Base-by-base conservation (phyloP, 768 basidiomycete genomes). In the Russula brevipes region DNA sequence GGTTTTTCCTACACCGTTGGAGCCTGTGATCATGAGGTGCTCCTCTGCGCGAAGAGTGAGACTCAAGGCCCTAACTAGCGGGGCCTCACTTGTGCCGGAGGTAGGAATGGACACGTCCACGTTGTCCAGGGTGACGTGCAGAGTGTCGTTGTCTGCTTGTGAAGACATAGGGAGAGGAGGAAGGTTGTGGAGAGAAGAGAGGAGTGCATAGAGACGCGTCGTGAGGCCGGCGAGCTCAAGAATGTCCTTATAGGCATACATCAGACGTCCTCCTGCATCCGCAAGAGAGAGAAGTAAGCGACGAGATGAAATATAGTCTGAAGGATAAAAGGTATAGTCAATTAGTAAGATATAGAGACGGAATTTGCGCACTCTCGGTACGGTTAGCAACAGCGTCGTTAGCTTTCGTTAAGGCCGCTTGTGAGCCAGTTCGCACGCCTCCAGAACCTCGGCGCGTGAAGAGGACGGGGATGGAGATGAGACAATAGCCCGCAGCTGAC, bases 171-270 rank as follows among this genome's bases (percentile, higher is more conserved):
- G 78, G 57, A 85, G 75, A 11, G 80, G 74, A 1, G 81, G 79
- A 31, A 95, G 81, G 69, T 85, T 82, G 75, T 96, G 91, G 5
- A 96, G 77, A 1, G 91, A 89, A 7, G 94, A 90, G 30, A 97
- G 76, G 12, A 98, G 83, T 17, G 86, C 86, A 77, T 95, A 97
- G 12, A 98, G 79, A 50, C 96, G 85, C 35, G 87, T 88, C 2
- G 96, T 97, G 60, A 95, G 84, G 10, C 96, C 96, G 5, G 94
- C 93, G n/a, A 98, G 83, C 72, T 96, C 93, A 30, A 97, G 84
- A 6, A 98, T 77, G 69, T 98, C 96, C 72, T 97, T 98, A 72
- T 95, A 94, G 0, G 93, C 93, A 71, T 94, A 95, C 95, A 98
- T 98, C 51, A 98, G 77, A 39, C 96, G 82, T 0, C 94, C 94